A percentile compares a stretch with the other conserved stretches of the same genome.
Evolutionary conservation across 2,329 filamentous ascomycete genomes (phyloP).

Genomic region (Aspergillus quadricinctus): DNA sequence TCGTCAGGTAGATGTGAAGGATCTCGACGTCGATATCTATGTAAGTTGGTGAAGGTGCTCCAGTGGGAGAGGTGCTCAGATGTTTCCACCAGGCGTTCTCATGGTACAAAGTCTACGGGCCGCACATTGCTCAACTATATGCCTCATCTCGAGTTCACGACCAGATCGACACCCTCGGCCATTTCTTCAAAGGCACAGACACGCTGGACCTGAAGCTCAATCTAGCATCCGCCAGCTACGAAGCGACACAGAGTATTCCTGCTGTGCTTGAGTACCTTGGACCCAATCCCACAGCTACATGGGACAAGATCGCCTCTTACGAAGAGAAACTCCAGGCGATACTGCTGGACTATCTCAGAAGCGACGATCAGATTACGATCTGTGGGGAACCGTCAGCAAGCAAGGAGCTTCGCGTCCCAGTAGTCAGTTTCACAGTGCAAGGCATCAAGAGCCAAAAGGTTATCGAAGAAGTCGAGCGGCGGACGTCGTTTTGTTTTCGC

Average conservation of each 20-base stretch:
- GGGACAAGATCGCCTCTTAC: conserved; percentile 53
- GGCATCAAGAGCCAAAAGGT: conserved; percentile 54
- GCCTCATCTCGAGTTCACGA: conserved; percentile 55
- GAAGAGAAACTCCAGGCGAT: conserved; percentile 57
- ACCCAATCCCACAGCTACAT: conserved; percentile 36
- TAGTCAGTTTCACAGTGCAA: conserved; percentile 62
- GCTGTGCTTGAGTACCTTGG: conserved; percentile 59
- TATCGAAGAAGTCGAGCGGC: conserved; percentile 59
- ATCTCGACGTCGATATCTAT: conserved; percentile 69
- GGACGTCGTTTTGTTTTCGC: conserved; percentile 57
- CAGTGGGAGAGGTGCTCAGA: background rate
- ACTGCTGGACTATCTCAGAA: conserved; percentile 56
- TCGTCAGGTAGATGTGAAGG: conserved; percentile 63
- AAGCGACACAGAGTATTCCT: conserved; percentile 61
- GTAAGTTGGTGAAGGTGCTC: conserved; percentile 11
- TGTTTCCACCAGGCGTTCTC: conserved; percentile 50
- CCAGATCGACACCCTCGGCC: conserved; percentile 54
- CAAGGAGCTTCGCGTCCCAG: conserved; percentile 53
- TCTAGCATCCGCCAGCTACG: conserved; percentile 66
- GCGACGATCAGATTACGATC: conserved; percentile 52
- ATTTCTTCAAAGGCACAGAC: conserved; percentile 61
- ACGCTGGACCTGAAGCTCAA: conserved; percentile 65
- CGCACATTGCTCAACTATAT: conserved; percentile 69
- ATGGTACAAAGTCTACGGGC: conserved; percentile 81
- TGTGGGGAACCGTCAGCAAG: conserved; percentile 53